Evolutionary conservation across 139 green algal species (phyloP).

Genomic region (Coelastrella sp.): DNA sequence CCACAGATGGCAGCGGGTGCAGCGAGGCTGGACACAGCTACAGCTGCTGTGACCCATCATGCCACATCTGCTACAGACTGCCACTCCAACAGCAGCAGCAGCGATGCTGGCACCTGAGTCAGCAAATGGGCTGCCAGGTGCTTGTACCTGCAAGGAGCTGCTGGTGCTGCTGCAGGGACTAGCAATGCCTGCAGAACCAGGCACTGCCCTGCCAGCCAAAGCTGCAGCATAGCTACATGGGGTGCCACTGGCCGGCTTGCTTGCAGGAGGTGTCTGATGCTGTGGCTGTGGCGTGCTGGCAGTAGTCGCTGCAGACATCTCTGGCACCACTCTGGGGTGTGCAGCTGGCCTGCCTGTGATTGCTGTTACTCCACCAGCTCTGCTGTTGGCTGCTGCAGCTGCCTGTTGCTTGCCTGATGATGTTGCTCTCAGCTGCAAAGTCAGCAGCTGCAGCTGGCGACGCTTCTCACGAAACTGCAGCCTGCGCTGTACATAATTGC

Average conservation of each 20-base stretch:
- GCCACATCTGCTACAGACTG: conserved; percentile 37
- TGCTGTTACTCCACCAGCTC: not conserved
- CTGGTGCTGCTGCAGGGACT: not conserved
- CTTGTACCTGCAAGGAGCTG: not conserved
- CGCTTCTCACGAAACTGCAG: conserved; percentile 41
- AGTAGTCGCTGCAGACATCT: not conserved
- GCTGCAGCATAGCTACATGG: conserved; percentile 33
- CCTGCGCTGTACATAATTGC: conserved; percentile 41
- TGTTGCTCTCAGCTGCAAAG: conserved; percentile 34
- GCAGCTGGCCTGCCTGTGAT: not conserved
- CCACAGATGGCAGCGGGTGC: conserved; percentile 36
- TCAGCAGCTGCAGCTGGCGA: conserved; percentile 44
- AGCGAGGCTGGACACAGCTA: conserved; percentile 30
- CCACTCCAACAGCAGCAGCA: not conserved
- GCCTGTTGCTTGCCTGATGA: not conserved
- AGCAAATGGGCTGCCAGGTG: not conserved
- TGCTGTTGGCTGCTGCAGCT: not conserved
- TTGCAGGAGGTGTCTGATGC: not conserved
- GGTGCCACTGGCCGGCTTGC: not conserved
- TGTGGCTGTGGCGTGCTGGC: not conserved
- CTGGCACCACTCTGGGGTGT: not conserved
- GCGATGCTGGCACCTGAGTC: not conserved
- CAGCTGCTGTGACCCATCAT: conserved; percentile 22
- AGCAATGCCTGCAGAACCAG: not conserved
- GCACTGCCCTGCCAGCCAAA: not conserved